These are phyloP conservation scores for Helotiales sp. DNA, from an alignment of 2,329 filamentous ascomycete species.

Conservation along the genomic window DNA sequence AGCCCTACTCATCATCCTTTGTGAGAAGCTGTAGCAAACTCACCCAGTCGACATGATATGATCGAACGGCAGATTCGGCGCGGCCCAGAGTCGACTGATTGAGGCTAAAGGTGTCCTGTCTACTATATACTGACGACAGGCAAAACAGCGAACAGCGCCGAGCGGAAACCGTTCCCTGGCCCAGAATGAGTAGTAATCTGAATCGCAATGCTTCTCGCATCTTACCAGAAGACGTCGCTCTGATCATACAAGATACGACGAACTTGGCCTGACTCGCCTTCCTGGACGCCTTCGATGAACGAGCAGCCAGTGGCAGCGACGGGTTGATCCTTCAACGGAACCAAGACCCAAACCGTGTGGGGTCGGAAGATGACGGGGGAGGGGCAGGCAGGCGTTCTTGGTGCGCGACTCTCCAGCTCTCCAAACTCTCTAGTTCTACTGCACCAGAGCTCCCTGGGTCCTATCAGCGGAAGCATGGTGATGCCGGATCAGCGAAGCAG, in stretches of 20 bases:
- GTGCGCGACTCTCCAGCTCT: too few relatives aligned
- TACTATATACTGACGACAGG: conserved; percentile 16
- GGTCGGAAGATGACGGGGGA: conserved; percentile 21
- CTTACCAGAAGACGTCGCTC: background rate
- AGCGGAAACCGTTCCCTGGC: conserved; percentile 1
- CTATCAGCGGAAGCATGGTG: too few relatives aligned
- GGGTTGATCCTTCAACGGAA: background rate
- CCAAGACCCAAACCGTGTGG: conserved; percentile 7
- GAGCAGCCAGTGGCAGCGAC: background rate
- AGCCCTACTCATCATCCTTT: too few relatives aligned
- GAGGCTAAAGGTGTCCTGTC: conserved; percentile 16
- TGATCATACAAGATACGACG: background rate
- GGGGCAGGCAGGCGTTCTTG: too few relatives aligned
- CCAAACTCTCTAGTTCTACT: too few relatives aligned
- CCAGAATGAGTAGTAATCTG: conserved; percentile 16
- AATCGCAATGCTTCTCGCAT: conserved; percentile 11
- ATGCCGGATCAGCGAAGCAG: background rate
- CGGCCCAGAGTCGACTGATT: conserved; percentile 13
- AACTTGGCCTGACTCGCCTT: background rate
- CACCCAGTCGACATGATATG: conserved; percentile 19
- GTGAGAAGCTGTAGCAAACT: background rate
- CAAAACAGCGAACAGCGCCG: conserved; percentile 16
- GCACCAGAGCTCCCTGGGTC: too few relatives aligned
- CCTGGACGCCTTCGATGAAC: too few relatives aligned
- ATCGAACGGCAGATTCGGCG: conserved; percentile 18